A percentile compares a stretch with the other conserved stretches of the same genome.
Evolutionary conservation across 1,284 basidiomycete species (phyloP).

Genomic region (Papiliotrema nemorosa): DNA sequence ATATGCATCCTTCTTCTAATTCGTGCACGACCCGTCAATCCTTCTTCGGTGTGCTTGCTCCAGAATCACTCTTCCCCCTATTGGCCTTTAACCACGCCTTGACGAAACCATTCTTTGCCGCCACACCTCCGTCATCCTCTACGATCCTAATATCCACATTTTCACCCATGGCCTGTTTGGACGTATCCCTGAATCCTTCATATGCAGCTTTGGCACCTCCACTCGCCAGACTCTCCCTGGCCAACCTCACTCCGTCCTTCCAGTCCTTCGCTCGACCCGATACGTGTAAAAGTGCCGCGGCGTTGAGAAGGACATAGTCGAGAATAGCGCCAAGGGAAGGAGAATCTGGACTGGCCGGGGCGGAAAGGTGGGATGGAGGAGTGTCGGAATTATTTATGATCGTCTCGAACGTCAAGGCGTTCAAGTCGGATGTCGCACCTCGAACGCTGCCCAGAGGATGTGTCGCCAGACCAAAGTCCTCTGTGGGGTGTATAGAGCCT

Average conservation of each 20-base stretch:
- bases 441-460: constrained; percentile 69
- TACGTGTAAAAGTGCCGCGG: constrained; percentile 75
- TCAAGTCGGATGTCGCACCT: constrained; percentile 68
- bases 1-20: no score
- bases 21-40: no score
- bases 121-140: constrained; percentile 49
- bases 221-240: constrained; percentile 66
- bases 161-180: constrained; percentile 46
- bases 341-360: constrained; percentile 50
- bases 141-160: constrained; percentile 31
- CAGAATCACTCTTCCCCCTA: constrained; percentile 3
- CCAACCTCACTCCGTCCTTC: constrained; percentile 68
- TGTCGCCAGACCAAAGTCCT: constrained; percentile 65
- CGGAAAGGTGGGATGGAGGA: constrained; percentile 41
- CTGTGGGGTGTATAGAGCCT: constrained; percentile 48
- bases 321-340: constrained; percentile 59
- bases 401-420: constrained; percentile 54
- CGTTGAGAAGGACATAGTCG: constrained; percentile 82
- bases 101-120: constrained; percentile 49
- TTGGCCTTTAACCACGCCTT: constrained; percentile 40
- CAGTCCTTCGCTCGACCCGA: constrained; percentile 68
- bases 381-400: constrained; percentile 46
- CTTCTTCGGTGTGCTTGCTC: not conserved
- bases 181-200: constrained; percentile 54
- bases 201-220: constrained; percentile 75